phyloP scores from a whole-genome alignment of 1,284 basidiomycete species.

The Marasmius tenuissimus region DNA sequence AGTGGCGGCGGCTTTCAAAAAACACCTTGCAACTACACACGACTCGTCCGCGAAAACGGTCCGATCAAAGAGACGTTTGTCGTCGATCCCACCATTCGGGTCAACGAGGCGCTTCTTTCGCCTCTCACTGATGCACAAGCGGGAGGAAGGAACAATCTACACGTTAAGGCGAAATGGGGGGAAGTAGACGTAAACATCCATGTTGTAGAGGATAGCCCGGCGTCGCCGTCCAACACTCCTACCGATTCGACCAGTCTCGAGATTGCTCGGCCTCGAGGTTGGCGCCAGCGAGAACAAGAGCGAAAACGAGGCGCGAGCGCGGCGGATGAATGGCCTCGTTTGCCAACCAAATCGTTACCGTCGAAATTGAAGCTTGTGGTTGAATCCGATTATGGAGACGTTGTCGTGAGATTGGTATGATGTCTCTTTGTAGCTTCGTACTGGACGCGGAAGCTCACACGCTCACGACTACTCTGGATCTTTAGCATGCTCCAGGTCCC shows the following conservation, averaged over 20 bases:
- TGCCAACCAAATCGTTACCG: background rate
- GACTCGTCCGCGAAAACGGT: background rate
- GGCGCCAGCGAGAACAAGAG: no score
- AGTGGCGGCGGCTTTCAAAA: background rate
- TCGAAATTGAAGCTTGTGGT: background rate
- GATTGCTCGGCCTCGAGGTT: no score
- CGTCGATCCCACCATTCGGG: background rate
- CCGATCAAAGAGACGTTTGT: background rate
- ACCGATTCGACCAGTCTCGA: no score
- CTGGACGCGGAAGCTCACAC: background rate
- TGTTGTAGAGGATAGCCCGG: background rate
- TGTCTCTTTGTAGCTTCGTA: background rate
- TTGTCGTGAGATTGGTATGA: background rate
- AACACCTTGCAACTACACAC: background rate
- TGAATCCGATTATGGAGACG: background rate
- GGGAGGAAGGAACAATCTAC: background rate
- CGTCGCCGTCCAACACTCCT: background rate
- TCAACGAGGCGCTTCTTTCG: background rate
- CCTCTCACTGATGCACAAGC: background rate
- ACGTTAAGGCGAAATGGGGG: background rate
- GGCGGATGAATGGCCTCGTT: no score
- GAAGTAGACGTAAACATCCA: background rate
- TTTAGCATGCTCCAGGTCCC: background rate
- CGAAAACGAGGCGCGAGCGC: no score
- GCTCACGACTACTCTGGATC: background rate